Evolutionary conservation across 371 early-diverging fungal species (phyloP), one percentile per base, ranked within the genome.

Genomic region (Saksenaea vasiformis): DNA sequence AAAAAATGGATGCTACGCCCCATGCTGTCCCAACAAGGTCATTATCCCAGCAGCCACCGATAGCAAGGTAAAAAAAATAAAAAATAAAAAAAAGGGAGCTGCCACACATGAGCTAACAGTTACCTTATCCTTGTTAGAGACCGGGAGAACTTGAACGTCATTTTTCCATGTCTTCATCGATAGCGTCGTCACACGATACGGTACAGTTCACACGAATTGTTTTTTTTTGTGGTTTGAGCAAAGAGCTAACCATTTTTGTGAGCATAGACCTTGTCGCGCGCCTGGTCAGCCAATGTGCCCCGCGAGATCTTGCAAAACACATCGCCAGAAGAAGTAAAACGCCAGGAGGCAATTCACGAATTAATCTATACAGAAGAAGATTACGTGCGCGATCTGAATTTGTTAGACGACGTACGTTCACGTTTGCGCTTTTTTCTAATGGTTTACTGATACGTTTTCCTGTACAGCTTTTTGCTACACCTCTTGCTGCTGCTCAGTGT

Each of bases 271-370:
- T 60, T 41, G 64, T 76, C 68, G 56, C 79, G 73, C 57, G 74
- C 84, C 54, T 92, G 91, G 93, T 85, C 89, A n/a, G 82, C 78
- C 24, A 76, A 82, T 0, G 87, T 91, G 24, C 87, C 95, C 2
- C 81, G 84, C 53, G 90, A 90, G 14, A 79, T 95, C 15, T 69
- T 90, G 1, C 86, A 90, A 27, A 85, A 87, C 2, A 85, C 92
- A 0, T 83, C 91, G 3, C 71, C 85, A 24, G 67, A 79, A 26
- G 97, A 97, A 72, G 84, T 87, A 63, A 92, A 91, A 64, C 85
- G 97, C 0, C 97, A 97, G 69, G 96, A 97, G 69, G 90, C 90
- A 31, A 93, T 97, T 60, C 94, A 89, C 76, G 97, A 97, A 76
- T 65, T 96, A 56, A 91, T 97, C 34, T 86, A 92, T 43, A 93